Conservation (phyloP, 441 rosid genomes). For the Syzygium syzygioides region DNA sequence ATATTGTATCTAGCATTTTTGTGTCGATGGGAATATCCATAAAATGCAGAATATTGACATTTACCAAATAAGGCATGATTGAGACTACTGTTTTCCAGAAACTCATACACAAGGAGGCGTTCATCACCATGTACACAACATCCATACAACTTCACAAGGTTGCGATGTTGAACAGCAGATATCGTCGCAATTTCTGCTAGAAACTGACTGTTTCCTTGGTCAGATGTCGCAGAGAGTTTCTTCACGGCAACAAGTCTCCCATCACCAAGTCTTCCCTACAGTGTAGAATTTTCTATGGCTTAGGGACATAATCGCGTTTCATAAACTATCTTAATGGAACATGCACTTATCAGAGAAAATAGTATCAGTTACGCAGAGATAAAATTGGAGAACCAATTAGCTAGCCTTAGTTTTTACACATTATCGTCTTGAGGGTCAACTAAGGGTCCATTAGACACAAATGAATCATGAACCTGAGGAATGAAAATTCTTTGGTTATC, state of each 20-base stretch:
- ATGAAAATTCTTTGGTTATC: background rate
- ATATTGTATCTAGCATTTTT: background rate
- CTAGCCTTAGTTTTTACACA: background rate
- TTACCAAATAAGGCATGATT: background rate
- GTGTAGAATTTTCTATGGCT: background rate
- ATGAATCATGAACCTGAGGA: background rate
- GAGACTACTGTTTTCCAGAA: background rate
- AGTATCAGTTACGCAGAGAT: background rate
- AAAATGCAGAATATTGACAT: background rate
- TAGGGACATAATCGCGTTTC: background rate
- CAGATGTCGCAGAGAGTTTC: background rate
- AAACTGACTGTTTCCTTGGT: background rate
- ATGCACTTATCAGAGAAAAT: background rate
- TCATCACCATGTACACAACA: background rate
- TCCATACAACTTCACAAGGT: background rate
- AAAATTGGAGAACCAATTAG: background rate
- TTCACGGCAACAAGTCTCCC: background rate
- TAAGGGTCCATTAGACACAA: background rate
- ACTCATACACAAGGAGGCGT: background rate
- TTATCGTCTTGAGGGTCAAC: background rate
- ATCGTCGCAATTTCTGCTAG: background rate
- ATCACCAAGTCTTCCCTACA: background rate
- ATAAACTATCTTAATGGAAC: background rate
- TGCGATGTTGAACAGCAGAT: background rate
- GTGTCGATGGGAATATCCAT: background rate